Conservation (phyloP, 2,329 filamentous ascomycete genomes). For the Coleophoma cylindrospora region DNA sequence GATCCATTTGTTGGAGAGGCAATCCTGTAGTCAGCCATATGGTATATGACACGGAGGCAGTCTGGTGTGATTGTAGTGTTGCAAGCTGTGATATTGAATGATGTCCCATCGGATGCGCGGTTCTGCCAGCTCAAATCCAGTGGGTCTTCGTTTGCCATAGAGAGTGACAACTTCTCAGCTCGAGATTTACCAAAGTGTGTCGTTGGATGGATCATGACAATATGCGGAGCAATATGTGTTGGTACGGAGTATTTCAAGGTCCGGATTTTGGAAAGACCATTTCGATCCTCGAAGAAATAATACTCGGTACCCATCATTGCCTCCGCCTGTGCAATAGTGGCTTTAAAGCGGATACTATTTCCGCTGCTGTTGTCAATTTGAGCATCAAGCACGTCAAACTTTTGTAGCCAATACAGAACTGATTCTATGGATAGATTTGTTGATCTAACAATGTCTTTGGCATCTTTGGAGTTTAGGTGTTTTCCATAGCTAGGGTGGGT, state of each 20-base stretch:
- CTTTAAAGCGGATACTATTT: slow-evolving; percentile 40
- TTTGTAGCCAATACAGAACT: slow-evolving; percentile 50
- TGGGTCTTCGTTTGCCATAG: slow-evolving; percentile 10
- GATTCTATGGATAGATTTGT: slow-evolving; percentile 41
- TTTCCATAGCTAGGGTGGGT: slow-evolving; percentile 48
- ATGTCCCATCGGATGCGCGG: slow-evolving; percentile 16
- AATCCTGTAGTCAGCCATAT: slow-evolving; percentile 39
- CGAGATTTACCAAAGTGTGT: not conserved
- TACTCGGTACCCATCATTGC: slow-evolving; percentile 29
- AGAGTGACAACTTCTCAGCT: no score
- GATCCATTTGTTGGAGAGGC: slow-evolving; percentile 40
- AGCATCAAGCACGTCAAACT: slow-evolving; percentile 40
- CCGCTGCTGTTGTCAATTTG: slow-evolving; percentile 41
- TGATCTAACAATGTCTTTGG: slow-evolving; percentile 47
- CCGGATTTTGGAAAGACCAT: slow-evolving; percentile 39
- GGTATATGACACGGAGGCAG: slow-evolving; percentile 28
- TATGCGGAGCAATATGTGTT: not conserved
- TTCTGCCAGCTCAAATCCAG: not conserved
- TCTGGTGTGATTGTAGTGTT: slow-evolving; percentile 26
- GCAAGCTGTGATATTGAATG: slow-evolving; percentile 17
- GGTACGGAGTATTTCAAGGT: slow-evolving; percentile 35
- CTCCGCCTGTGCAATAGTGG: slow-evolving; percentile 22
- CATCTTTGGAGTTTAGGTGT: slow-evolving; percentile 44
- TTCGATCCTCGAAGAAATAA: slow-evolving; percentile 27
- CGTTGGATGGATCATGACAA: not conserved